Evolutionary conservation across 2,329 filamentous ascomycete genomes (phyloP).

Genomic region (Ophiostoma perfectum): DNA sequence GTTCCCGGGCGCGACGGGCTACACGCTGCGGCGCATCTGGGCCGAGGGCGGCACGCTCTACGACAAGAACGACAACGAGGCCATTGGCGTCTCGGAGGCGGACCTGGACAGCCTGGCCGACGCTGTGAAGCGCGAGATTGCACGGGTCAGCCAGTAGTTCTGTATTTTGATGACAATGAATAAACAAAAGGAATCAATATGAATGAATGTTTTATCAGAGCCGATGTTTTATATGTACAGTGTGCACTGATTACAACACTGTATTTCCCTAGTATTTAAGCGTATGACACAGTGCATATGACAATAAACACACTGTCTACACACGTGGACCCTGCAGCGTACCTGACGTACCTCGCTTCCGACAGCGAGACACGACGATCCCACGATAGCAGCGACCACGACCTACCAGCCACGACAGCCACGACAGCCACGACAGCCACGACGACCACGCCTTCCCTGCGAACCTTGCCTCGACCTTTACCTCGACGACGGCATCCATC

Average conservation of each 20-base stretch:
- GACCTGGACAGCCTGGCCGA: conserved; percentile 48
- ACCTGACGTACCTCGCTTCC: background rate
- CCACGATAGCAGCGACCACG: background rate
- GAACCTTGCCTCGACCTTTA: background rate
- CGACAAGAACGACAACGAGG: conserved; percentile 59
- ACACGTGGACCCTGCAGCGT: background rate
- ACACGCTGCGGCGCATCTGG: conserved; percentile 66
- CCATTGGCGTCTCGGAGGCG: conserved; percentile 46
- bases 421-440: no score
- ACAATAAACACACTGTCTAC: background rate
- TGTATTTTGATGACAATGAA: no score
- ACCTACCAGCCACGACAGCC: no score
- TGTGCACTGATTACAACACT: no score
- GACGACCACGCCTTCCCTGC: background rate
- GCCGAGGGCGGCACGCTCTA: conserved; percentile 67
- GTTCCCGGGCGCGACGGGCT: conserved; percentile 46
- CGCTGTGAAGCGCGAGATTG: conserved; percentile 26
- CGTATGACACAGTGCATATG: background rate
- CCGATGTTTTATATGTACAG: no score
- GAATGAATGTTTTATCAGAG: no score
- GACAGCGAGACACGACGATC: background rate
- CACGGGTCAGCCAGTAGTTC: conserved; percentile 2
- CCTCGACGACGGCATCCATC: background rate
- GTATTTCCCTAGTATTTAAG: no score
- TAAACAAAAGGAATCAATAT: no score